Conservation (phyloP, 257 asterid species). For the Jasminum sambac region DNA sequence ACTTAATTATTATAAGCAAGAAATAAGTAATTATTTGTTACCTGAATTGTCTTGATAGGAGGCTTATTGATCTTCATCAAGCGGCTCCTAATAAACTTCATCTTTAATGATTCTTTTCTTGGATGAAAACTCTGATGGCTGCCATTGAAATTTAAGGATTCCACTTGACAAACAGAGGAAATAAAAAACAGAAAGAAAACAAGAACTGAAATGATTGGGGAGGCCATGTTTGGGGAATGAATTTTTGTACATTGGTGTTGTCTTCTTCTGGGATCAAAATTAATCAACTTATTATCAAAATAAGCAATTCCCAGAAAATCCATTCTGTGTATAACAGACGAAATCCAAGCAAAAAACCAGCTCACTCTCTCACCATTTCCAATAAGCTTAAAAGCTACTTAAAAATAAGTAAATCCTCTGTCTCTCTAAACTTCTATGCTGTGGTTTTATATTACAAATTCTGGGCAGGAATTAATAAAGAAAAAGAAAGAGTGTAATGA, state of each 20-base stretch:
- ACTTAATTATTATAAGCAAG: background rate
- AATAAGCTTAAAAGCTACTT: constrained; percentile 23
- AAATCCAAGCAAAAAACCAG: constrained; percentile 25
- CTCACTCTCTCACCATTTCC: constrained; percentile 51
- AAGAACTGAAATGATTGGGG: constrained; percentile 52
- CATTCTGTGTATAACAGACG: constrained; percentile 30
- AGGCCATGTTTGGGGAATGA: constrained; percentile 49
- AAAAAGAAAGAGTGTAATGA: constrained; percentile 27
- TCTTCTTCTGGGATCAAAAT: constrained; percentile 45
- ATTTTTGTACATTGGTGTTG: constrained; percentile 36
- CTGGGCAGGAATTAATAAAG: constrained; percentile 42
- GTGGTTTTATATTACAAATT: constrained; percentile 43
- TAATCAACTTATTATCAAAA: constrained; percentile 21
- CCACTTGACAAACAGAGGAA: constrained; percentile 50
- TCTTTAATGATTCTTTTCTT: constrained; percentile 41
- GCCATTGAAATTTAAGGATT: constrained; percentile 37
- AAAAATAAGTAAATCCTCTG: constrained; percentile 27
- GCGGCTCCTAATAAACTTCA: constrained; percentile 51
- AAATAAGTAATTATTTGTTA: background rate
- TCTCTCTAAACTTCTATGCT: constrained; percentile 35
- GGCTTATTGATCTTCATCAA: constrained; percentile 75
- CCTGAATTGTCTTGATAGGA: constrained; percentile 77
- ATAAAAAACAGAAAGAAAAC: constrained; percentile 52
- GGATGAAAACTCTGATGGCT: constrained; percentile 56
- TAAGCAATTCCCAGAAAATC: constrained; percentile 36